Conservation (phyloP, 31 red algal species). For the Odonthalia washingtoniensis region DNA sequence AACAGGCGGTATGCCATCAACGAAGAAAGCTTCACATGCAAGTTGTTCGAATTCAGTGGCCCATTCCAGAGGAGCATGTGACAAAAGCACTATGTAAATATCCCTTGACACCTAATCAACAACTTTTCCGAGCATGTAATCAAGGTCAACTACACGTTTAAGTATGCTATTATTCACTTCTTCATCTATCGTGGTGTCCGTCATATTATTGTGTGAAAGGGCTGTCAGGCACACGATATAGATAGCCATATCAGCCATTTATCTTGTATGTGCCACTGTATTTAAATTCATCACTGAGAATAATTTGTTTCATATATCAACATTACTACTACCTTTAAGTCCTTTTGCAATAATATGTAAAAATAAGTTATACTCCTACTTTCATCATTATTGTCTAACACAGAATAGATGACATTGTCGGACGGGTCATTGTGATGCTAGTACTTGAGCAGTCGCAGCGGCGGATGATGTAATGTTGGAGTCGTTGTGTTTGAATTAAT, state of each 20-base stretch:
- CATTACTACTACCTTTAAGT: not conserved
- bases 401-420: too few relatives aligned
- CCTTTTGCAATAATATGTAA: not conserved
- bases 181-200: not conserved
- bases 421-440: too few relatives aligned
- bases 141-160: not conserved
- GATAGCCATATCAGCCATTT: not conserved
- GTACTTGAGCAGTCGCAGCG: slow-evolving; percentile 63
- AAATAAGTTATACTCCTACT: too few relatives aligned
- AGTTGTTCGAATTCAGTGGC: too few relatives aligned
- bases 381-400: too few relatives aligned
- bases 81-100: not conserved
- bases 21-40: too few relatives aligned
- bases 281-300: too few relatives aligned
- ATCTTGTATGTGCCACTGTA: not conserved
- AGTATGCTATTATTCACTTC: not conserved
- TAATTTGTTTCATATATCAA: not conserved
- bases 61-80: not conserved
- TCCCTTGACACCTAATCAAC: not conserved
- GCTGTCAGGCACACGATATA: not conserved
- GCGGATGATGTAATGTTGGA: slow-evolving; percentile 68
- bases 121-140: not conserved
- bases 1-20: too few relatives aligned
- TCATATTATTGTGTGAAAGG: not conserved
- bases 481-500: slow-evolving; percentile 21